Evolutionary conservation across 768 basidiomycete species (phyloP), one percentile per base, ranked within the genome.

Genomic region (Mycena polygramma): DNA sequence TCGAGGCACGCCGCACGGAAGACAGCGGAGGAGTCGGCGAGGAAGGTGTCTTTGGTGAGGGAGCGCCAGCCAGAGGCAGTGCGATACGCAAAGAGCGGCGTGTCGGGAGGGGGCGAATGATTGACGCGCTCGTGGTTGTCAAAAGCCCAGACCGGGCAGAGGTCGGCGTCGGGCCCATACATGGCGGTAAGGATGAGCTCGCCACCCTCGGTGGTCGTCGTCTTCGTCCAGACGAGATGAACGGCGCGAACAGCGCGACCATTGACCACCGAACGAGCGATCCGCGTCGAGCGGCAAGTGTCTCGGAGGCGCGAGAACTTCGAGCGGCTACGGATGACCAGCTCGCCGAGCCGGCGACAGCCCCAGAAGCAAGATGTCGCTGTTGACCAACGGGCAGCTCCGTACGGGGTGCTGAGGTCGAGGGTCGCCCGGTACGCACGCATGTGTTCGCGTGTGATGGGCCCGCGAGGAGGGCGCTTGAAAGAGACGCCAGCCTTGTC

Each of bases 61-160:
- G 19, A 43, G 3, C 14, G 4, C 43, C 35, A 66, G 1, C 57
- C 57, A 2, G 24, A 15, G 2, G 9, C 30, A 9, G 37, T 24
- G 57, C 39, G 57, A 7, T 17, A 57, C n/a, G 57, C 57, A 37
- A 57, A 57, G 41, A 57, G 57, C n/a, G 57, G 57, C 1, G 57
- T 57, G 41, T 58, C 14, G 26, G 30, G 15, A 5, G 53, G 53
- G 1, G 53, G 53, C 10, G 24, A 17, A 17, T 54, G 30, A 13
- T 58, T 58, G 41, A 58, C 22, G 22, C 11, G 39, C 22, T 26
- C 26, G 43, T 58, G 57, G 24, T 58, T 45, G 17, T 45, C 41
- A 14, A 43, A 58, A 8, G 57, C 57, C 22, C 13, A 14, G 4
- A 45, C 24, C 2, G 57, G 57, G 17, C 57, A 58, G 13, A 58